Evolutionary conservation across 2,329 filamentous ascomycete genomes (phyloP), one percentile per base, ranked within the genome.

Genomic region (Hypomyces perniciosus): DNA sequence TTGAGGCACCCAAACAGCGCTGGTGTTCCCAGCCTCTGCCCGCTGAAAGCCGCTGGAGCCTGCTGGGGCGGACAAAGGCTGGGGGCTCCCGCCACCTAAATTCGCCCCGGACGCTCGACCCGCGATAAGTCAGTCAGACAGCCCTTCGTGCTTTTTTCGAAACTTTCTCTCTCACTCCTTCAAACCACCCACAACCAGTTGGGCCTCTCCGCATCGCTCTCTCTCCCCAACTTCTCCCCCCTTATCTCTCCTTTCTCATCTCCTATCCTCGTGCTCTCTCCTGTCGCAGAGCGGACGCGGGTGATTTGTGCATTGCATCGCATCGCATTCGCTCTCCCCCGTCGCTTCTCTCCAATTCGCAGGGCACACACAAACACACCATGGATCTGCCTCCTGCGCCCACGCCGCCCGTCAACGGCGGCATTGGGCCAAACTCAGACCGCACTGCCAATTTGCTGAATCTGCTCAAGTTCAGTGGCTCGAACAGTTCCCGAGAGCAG

Each of bases 381-480:
- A 68, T 72, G 61, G 70, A 72, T 60, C 68, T 79, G 58, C 75
- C 75, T 48, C 72, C 76, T 54, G 78, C 78, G 52, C 77, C 76
- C 52, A 77, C 74, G 61, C 72, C 72, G 55, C 72, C 72, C 46
- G 66, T 70, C 57, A 71, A 68, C 55, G 65, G 64, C 58, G 65
- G 66, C 59, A 63, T 68, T 64, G 65, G 65, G 4, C 65, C 68
- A 46, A 67, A 66, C 50, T 62, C 64, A 38, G 76, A 79, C 47
- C 76, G 78, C 59, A 79, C 76, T 39, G 70, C 75, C 51, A 80
- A 77, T 57, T 63, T 84, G 59, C 68, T 84, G 62, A 83, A 79
- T 57, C 70, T 84, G 50, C 74, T 84, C 64, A 84, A 84, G 71
- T 83, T 81, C 60, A 80, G 75, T 56, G 70, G 72, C 42, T 48